These are phyloP conservation scores for Mycena indigotica DNA, from an alignment of 768 basidiomycete genomes.

Conservation along the genomic window DNA sequence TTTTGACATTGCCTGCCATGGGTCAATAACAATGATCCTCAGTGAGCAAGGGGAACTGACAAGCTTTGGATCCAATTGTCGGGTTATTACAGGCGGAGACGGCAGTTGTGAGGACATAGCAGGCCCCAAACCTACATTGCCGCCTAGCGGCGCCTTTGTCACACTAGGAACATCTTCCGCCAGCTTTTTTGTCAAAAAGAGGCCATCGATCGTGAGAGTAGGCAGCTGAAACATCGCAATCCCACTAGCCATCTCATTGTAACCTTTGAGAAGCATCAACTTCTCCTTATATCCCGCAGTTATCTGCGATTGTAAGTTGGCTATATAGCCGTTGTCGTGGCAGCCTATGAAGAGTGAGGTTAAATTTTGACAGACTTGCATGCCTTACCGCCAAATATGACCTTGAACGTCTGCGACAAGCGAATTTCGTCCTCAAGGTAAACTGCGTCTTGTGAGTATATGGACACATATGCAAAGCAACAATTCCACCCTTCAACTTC, in stretches of 20 bases:
- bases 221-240: slow-evolving; percentile 51
- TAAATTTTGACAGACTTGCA: slow-evolving; percentile 8
- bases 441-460: slow-evolving; percentile 32
- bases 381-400: slow-evolving; percentile 62
- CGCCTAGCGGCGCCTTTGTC: slow-evolving; percentile 4
- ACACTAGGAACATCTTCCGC: not conserved
- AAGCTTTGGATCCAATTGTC: slow-evolving; percentile 5
- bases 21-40: not conserved
- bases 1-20: slow-evolving; percentile 7
- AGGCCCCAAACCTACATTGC: slow-evolving; percentile 11
- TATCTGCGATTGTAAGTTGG: slow-evolving; percentile 63
- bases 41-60: not conserved
- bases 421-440: slow-evolving; percentile 65
- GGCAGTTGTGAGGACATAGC: not conserved
- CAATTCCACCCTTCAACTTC: slow-evolving; percentile 69
- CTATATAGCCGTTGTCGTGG: slow-evolving; percentile 75
- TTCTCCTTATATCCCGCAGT: slow-evolving; percentile 67
- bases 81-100: not conserved
- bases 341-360: slow-evolving; percentile 47
- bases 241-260: slow-evolving; percentile 62
- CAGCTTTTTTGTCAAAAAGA: slow-evolving; percentile 61
- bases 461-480: slow-evolving; percentile 8
- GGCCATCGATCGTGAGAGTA: slow-evolving; percentile 51
- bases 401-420: slow-evolving; percentile 61
- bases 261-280: slow-evolving; percentile 64